Percentiles rank a stretch among this genome's conserved stretches.
These are phyloP conservation scores for Yueomyces sinensis DNA, from an alignment of 805 yeast genomes.

Conservation along the genomic window DNA sequence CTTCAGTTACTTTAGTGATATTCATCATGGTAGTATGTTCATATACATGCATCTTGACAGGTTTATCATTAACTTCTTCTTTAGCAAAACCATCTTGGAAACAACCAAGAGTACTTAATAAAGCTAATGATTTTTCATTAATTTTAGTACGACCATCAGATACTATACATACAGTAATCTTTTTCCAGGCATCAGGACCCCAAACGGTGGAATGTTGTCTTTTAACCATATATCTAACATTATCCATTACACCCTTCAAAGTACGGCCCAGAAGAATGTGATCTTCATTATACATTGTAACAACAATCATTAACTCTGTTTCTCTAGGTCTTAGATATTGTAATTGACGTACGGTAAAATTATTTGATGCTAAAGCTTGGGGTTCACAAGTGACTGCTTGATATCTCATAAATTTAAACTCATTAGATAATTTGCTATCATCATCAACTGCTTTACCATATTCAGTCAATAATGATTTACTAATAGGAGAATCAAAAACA, in stretches of 20 bases:
- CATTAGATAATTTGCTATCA: slow-evolving; percentile 33
- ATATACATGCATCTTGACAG: slow-evolving; percentile 77
- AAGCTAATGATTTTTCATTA: slow-evolving; percentile 62
- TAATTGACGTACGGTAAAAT: slow-evolving; percentile 73
- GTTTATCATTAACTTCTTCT: slow-evolving; percentile 69
- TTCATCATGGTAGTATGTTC: slow-evolving; percentile 92
- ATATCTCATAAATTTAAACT: slow-evolving; percentile 80
- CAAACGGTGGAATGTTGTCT: slow-evolving; percentile 58
- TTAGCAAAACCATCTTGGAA: slow-evolving; percentile 95
- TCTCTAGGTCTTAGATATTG: slow-evolving; percentile 65
- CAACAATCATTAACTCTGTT: slow-evolving; percentile 75
- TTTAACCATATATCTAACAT: slow-evolving; percentile 59
- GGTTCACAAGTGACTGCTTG: slow-evolving; percentile 94
- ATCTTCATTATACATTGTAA: slow-evolving; percentile 85
- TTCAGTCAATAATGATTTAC: slow-evolving; percentile 47
- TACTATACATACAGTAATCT: slow-evolving; percentile 76
- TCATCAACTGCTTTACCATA: slow-evolving; percentile 32
- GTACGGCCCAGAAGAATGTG: slow-evolving; percentile 76
- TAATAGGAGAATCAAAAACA: slow-evolving; percentile 80
- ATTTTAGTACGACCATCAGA: slow-evolving; percentile 87
- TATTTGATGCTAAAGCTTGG: slow-evolving; percentile 40
- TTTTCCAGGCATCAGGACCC: slow-evolving; percentile 97
- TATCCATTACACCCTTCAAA: slow-evolving; percentile 80
- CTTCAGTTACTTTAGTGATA: slow-evolving; percentile 50
- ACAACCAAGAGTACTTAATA: slow-evolving; percentile 77